Base-by-base conservation (phyloP, 768 basidiomycete species). In the Rubroboletus pulcherrimus region DNA sequence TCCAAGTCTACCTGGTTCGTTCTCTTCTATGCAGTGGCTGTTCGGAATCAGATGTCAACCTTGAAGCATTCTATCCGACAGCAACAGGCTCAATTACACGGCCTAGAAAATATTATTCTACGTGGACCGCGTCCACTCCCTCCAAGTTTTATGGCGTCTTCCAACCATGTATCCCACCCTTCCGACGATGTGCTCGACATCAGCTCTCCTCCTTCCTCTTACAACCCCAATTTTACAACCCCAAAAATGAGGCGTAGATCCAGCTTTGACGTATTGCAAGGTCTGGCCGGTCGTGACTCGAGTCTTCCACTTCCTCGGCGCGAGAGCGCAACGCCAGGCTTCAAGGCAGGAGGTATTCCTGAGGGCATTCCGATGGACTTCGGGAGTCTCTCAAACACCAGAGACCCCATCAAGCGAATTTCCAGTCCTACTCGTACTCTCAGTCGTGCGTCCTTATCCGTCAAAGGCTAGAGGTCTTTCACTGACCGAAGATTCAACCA, bases 21-120 rank as follows among this genome's bases (percentile, higher is more conserved):
- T 65, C 56, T 56, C 40, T 64, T 66, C 58, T 56, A 57, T 64
- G 48, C 64, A 92, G 90, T 91, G 66, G 81, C 84, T 58, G 77
- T 91, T 51, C 83, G 90, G 53, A 85, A 82, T 63, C 89, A 91
- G 57, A 85, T 92, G 73, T 89, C 88, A 61, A 85, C 84, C 39
- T 73, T 92, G 65, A 91, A 87, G 72, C 90, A 92, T 68, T 82
- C 79, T 66, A 92, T 92, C 63, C 76, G 90, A 58, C 89, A 91
- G 63, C 87, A 92, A 66, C 88, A 91, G 75, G 89, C 89, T 19
- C 88, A 91, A 63, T 70, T 91, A 35, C 80, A 85, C 61, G 77
- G 66, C 38, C 80, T 91, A 50, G 90, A 92, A 69, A 87, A 77
- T 65, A 77, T 81, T 51, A 73, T 92, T 46, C 78, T 85, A 48